phyloP scores from a whole-genome alignment of 129 eudicot genomes.

The Pulicaria dysenterica region DNA sequence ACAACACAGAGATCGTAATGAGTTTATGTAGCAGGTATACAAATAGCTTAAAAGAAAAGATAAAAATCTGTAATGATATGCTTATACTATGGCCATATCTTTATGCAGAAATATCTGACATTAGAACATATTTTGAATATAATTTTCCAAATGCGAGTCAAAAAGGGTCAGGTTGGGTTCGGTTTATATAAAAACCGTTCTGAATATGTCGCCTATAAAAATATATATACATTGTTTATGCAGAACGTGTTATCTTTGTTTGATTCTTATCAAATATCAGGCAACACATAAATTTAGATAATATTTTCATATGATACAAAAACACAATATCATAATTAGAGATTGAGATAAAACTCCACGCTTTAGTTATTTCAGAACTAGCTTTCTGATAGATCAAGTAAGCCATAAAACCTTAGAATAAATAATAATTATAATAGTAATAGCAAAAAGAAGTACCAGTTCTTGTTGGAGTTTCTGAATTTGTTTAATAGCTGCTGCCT shows the following conservation, averaged over 20 bases:
- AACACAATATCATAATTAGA: neutral
- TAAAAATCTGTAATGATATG: no score
- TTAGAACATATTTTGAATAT: no score
- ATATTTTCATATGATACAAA: neutral
- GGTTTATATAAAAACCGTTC: no score
- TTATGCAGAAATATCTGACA: no score
- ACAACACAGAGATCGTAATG: neutral
- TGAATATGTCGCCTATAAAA: neutral
- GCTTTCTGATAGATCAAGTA: neutral
- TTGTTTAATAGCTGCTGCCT: constrained; percentile 64
- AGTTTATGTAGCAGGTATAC: neutral
- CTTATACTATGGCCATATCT: no score
- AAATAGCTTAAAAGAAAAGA: no score
- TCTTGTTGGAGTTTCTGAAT: constrained; percentile 76
- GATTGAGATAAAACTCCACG: neutral
- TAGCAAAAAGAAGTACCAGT: constrained; percentile 53
- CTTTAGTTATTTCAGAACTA: neutral
- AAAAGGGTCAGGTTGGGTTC: no score
- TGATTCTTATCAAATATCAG: neutral
- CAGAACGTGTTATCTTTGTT: neutral
- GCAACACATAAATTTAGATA: neutral
- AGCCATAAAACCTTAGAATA: neutral
- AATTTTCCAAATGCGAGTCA: no score
- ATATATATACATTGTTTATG: neutral
- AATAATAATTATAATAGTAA: neutral